Percentiles rank a stretch among this genome's conserved stretches.
These are phyloP conservation scores for Chenopodium album DNA, from an alignment of 148 eudicot genomes.

Conservation along the genomic window DNA sequence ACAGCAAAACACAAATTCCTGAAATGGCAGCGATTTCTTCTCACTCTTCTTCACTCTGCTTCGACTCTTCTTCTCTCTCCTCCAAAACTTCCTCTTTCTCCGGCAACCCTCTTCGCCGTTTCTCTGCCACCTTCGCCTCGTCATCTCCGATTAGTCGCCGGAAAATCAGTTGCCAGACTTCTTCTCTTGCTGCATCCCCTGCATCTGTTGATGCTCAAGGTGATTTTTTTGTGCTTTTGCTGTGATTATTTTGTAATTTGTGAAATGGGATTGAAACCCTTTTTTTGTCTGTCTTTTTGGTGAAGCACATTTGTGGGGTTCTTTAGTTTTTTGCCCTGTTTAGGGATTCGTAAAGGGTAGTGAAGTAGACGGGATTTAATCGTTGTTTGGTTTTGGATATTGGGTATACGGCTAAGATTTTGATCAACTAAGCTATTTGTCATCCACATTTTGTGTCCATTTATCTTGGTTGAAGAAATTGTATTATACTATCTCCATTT, in stretches of 20 bases:
- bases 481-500: no score
- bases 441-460: no score
- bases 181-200: slow-evolving; percentile 41
- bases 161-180: slow-evolving; percentile 44
- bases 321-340: no score
- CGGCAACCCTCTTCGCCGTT: slow-evolving; percentile 23
- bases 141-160: slow-evolving; percentile 35
- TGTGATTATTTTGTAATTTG: neutral
- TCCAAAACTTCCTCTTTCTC: slow-evolving; percentile 32
- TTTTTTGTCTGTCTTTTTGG: no score
- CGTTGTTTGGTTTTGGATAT: no score
- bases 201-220: slow-evolving; percentile 40
- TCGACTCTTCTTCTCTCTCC: slow-evolving; percentile 44
- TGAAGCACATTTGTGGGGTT: no score
- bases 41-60: slow-evolving; percentile 29
- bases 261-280: neutral
- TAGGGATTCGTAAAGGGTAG: no score
- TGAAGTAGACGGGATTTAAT: no score
- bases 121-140: slow-evolving; percentile 23
- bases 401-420: no score
- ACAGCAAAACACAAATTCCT: neutral
- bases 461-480: no score
- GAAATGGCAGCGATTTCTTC: slow-evolving; percentile 38
- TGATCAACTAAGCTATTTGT: no score
- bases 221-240: slow-evolving; percentile 8